These are phyloP conservation scores for Umbilicaria muhlenbergii DNA, from an alignment of 495 filamentous ascomycete species.

Conservation along the genomic window DNA sequence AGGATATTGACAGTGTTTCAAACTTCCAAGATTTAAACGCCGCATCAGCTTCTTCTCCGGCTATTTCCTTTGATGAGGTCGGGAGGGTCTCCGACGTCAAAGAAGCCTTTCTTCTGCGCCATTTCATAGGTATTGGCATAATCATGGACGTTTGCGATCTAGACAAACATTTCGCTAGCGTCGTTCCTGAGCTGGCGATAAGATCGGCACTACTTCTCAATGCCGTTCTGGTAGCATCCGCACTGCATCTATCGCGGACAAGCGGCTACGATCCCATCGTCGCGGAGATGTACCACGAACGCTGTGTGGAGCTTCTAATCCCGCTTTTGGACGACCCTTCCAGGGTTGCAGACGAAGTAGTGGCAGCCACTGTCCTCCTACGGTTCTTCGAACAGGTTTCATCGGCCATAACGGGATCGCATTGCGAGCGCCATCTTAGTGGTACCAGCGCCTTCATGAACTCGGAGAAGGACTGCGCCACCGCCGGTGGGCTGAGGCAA, in stretches of 20 bases:
- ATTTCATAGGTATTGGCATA: slow-evolving; percentile 11
- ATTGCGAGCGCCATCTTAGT: slow-evolving; percentile 24
- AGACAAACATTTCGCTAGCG: slow-evolving; percentile 20
- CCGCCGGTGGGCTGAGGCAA: slow-evolving; percentile 22
- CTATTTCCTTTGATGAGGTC: too few relatives aligned
- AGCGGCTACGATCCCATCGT: slow-evolving; percentile 19
- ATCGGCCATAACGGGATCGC: slow-evolving; percentile 6
- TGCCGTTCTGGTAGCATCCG: slow-evolving; percentile 26
- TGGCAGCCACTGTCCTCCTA: slow-evolving; percentile 26
- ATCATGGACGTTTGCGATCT: slow-evolving; percentile 24
- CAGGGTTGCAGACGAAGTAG: slow-evolving; percentile 24
- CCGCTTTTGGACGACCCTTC: slow-evolving; percentile 22
- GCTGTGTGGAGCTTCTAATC: slow-evolving; percentile 27
- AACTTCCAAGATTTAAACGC: too few relatives aligned
- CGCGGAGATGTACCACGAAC: slow-evolving; percentile 28
- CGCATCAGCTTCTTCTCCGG: too few relatives aligned
- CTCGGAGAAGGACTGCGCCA: slow-evolving; percentile 25
- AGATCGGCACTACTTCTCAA: slow-evolving; percentile 22
- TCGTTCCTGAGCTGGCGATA: slow-evolving; percentile 22
- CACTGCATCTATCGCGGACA: slow-evolving; percentile 25
- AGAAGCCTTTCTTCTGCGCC: slow-evolving; percentile 26
- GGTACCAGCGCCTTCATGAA: slow-evolving; percentile 27
- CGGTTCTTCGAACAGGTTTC: slow-evolving; percentile 30
- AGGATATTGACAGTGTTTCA: too few relatives aligned
- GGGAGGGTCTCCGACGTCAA: slow-evolving; percentile 7